Base-by-base conservation (phyloP, 257 asterid genomes). In the Prunella vulgaris region DNA sequence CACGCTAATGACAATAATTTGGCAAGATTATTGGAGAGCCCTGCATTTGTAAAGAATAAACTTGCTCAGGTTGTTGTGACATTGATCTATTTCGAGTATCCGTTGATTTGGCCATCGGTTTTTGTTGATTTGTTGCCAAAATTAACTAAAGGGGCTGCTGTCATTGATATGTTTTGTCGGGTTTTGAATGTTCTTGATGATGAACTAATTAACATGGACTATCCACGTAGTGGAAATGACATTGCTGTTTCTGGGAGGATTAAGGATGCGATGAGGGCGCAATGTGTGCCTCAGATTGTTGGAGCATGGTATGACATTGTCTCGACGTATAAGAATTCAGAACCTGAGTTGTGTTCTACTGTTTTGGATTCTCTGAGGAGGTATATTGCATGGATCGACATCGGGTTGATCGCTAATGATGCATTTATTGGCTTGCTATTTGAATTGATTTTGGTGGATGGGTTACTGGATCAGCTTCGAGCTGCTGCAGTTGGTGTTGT, bases 101-200 rank as follows among this genome's bases (percentile, higher is more conserved):
- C 99, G 0, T 70, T 60, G 53, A 69, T 80, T 74, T 94, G 99
- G 99, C 84, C 90, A 6, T 91, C 99, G 0, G 83, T 91, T 12
- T 94, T 94, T 78, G 81, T 91, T 71, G 97, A 94, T 80, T 86
- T 89, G 78, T 74, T 94, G 78, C 79, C 87, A 0, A 82, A 85
- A 77, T 78, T 94, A 30, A 82, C 86, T 68, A 94, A 86, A 74
- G 98, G 99, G 30, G 71, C 82, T 21, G 72, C 74, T 37, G 96
- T 89, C 10, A 85, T 94, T 35, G 99, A 94, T 78, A 94, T 94
- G 98, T 89, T 94, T 73, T 91, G 92, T 81, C 95, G 99, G 44
- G 77, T 94, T 82, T 75, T 94, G 60, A 86, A 77, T 79, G 83
- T 86, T 1, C 40, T 94, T 78, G 97, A 94, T 49, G 98, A 91